A percentile compares a stretch with the other conserved stretches of the same genome.
phyloP scores from a whole-genome alignment of 805 yeast species.

The Lachancea sp. region DNA sequence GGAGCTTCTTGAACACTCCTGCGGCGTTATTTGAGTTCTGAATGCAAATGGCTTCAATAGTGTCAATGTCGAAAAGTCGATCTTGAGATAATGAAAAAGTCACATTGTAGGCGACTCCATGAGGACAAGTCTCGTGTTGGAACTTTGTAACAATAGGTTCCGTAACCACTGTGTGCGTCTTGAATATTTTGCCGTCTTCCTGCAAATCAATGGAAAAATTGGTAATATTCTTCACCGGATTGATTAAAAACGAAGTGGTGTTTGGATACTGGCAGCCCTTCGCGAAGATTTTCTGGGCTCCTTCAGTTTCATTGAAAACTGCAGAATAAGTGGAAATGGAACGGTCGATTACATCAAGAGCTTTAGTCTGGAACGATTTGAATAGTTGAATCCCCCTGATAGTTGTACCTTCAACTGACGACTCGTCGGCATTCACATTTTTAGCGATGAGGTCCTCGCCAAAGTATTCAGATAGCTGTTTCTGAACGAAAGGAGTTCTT shows the following conservation, averaged over 20 bases:
- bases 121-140: conserved; percentile 35
- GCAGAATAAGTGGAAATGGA: conserved; percentile 45
- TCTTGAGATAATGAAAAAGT: conserved; percentile 42
- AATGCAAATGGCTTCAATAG: conserved; percentile 43
- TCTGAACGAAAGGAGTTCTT: conserved; percentile 82
- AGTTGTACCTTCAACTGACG: conserved; percentile 88
- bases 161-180: conserved; percentile 12
- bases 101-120: conserved; percentile 35
- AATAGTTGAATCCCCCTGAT: conserved; percentile 71
- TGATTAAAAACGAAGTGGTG: conserved; percentile 28
- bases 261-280: conserved; percentile 37
- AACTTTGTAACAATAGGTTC: conserved; percentile 28
- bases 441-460: conserved; percentile 63
- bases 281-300: conserved; percentile 38
- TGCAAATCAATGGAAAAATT: conserved; percentile 33
- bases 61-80: conserved; percentile 43
- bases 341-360: conserved; percentile 51
- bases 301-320: conserved; percentile 24
- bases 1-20: conserved; percentile 7
- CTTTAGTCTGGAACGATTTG: conserved; percentile 56
- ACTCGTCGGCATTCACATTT: conserved; percentile 92
- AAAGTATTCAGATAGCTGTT: conserved; percentile 44
- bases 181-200: conserved; percentile 20
- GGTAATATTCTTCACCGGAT: conserved; percentile 29
- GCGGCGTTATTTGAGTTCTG: conserved; percentile 11